Conservation (phyloP, 495 filamentous ascomycete genomes). For the Cryomyces antarcticus region DNA sequence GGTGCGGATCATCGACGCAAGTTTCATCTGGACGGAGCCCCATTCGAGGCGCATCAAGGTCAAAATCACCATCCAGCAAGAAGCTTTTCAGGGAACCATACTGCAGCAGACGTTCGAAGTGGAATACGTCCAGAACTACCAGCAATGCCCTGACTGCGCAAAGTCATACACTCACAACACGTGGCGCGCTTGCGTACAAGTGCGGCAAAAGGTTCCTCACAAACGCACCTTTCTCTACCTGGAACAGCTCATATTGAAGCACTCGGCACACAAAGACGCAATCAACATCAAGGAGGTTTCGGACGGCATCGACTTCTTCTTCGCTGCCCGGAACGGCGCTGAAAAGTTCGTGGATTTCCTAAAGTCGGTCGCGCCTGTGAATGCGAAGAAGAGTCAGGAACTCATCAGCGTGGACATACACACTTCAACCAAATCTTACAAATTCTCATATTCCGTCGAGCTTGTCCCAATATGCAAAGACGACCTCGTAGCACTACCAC, state of each 20-base stretch:
- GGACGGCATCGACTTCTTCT: slow-evolving; percentile 92
- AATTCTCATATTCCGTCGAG: slow-evolving; percentile 73
- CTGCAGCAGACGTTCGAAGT: slow-evolving; percentile 92
- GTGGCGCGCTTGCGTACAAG: slow-evolving; percentile 70
- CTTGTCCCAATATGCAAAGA: slow-evolving; percentile 91
- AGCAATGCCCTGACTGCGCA: slow-evolving; percentile 79
- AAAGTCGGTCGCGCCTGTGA: slow-evolving; percentile 54
- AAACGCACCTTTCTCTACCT: slow-evolving; percentile 94
- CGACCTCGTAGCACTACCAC: slow-evolving; percentile 78
- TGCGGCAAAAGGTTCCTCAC: slow-evolving; percentile 90
- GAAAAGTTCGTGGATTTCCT: slow-evolving; percentile 88
- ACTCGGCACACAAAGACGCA: slow-evolving; percentile 76
- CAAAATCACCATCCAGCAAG: slow-evolving; percentile 79
- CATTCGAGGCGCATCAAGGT: slow-evolving; percentile 79
- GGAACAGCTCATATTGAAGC: slow-evolving; percentile 89
- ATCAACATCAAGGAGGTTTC: slow-evolving; percentile 93
- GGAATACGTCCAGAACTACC: slow-evolving; percentile 66
- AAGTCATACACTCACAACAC: slow-evolving; percentile 93
- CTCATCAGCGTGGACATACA: slow-evolving; percentile 89
- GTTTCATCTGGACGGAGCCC: slow-evolving; percentile 96
- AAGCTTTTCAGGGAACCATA: slow-evolving; percentile 51
- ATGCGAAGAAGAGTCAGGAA: slow-evolving; percentile 70
- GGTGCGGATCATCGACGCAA: slow-evolving; percentile 82
- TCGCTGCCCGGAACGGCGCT: slow-evolving; percentile 68
- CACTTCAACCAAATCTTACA: slow-evolving; percentile 72